Evolutionary conservation across 2,329 filamentous ascomycete genomes (phyloP), one percentile per base, ranked within the genome.

Genomic region (Fusarium mundagurra): DNA sequence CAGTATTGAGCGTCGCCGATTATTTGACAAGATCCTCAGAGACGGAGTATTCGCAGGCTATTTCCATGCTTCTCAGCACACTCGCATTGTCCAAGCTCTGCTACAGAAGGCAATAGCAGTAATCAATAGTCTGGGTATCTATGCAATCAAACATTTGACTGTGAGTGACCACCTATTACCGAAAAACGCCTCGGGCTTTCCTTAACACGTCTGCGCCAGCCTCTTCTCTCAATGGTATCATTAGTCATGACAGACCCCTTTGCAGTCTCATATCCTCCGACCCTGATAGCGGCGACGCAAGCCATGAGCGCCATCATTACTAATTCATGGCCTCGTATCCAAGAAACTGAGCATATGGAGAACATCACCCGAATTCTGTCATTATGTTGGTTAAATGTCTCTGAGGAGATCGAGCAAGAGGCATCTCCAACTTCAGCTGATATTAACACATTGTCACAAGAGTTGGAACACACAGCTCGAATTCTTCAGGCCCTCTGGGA

Each of bases 171-270:
- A 50, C 39, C 41, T 51, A 33, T 34, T 45, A 34, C 41, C 33
- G 44, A 11, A 53, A 62, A 66, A 51, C 17, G 17, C 27, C 34
- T 20, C 17, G 31, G 50, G 47, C 33, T 39, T 36, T 43, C 24
- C 31, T 64, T 75, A 65, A 77, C n/a, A 53, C 61, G 70, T 36
- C 45, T n/a, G 34, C 41, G 27, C 11, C 24, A 93, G 86, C 89
- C 91, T 51, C 82, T 96, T 13, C 80, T 97, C 2, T 90, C 93
- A 0, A 85, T 95, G 72, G 81, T 94, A 16, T 89, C 90, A 6
- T 84, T 85, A 44, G 88, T 92, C 16, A 84, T 97, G 61, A 87
- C 89, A 6, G 91, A 95, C 77, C 91, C 93, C 0, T 94, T 96
- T 78, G 87, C 88, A 2, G 83, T 88, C 16, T 85, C 87, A 3